phyloP scores from a whole-genome alignment of 2,329 filamentous ascomycete species.

The Myriangium duriaei region DNA sequence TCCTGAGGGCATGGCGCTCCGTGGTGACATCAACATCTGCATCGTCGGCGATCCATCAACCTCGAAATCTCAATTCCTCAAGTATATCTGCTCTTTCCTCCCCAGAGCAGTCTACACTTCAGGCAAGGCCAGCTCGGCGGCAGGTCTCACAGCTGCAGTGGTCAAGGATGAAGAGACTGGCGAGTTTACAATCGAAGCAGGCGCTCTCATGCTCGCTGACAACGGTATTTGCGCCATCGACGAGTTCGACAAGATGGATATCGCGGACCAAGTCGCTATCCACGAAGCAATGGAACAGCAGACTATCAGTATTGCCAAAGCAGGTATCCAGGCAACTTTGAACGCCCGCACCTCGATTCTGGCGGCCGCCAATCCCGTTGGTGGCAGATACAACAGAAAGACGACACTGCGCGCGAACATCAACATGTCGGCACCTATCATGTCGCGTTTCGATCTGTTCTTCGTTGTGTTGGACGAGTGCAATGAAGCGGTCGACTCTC shows the following conservation, averaged over 20 bases:
- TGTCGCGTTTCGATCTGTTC: constrained; percentile 98
- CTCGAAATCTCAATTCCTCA: constrained; percentile 94
- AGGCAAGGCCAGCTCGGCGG: constrained; percentile 92
- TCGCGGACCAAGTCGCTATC: constrained; percentile 91
- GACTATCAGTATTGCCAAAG: constrained; percentile 97
- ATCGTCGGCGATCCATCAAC: constrained; percentile 95
- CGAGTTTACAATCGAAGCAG: constrained; percentile 96
- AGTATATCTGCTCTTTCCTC: constrained; percentile 95
- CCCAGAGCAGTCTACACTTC: constrained; percentile 95
- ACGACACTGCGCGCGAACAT: constrained; percentile 86
- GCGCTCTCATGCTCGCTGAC: constrained; percentile 91
- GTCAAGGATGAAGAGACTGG: constrained; percentile 98
- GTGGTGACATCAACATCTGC: constrained; percentile 98
- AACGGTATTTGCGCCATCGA: constrained; percentile 98
- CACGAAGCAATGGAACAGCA: constrained; percentile 99
- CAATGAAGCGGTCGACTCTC: constrained; percentile 80
- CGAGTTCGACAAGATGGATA: constrained; percentile 99
- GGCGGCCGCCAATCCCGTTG: constrained; percentile 89
- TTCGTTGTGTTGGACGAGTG: constrained; percentile 97
- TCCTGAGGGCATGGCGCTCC: constrained; percentile 83
- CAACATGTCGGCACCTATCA: constrained; percentile 98
- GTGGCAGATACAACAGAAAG: constrained; percentile 95
- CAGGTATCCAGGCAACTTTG: constrained; percentile 92
- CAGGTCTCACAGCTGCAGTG: constrained; percentile 91
- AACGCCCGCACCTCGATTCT: constrained; percentile 94